Percentiles rank a stretch among this genome's conserved stretches.
These are phyloP conservation scores for Blastocrithidia nonstop DNA, from an alignment of 208 protist species.

Conservation along the genomic window DNA sequence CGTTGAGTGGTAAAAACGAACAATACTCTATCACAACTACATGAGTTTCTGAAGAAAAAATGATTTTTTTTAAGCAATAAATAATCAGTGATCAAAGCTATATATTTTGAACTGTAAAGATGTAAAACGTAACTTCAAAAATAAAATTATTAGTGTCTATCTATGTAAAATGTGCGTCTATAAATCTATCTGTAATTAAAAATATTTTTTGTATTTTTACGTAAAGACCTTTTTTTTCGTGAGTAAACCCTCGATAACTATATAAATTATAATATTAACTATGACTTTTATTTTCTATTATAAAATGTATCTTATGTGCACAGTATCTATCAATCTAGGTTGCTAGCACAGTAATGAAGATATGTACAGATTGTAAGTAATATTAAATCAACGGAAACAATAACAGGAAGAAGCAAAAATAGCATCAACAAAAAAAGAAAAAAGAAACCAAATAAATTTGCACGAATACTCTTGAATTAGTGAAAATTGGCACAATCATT, in stretches of 20 bases:
- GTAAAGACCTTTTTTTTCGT: too few relatives aligned
- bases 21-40: slow-evolving; percentile 43
- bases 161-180: neutral
- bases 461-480: too few relatives aligned
- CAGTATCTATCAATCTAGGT: neutral
- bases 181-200: slow-evolving; percentile 1
- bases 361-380: neutral
- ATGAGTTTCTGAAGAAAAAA: slow-evolving; percentile 3
- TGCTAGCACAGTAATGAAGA: slow-evolving; percentile 4
- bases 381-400: neutral
- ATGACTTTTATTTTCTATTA: neutral
- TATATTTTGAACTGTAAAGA: too few relatives aligned
- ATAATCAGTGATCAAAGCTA: too few relatives aligned
- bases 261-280: too few relatives aligned
- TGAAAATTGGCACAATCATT: too few relatives aligned
- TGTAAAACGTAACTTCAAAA: slow-evolving; percentile 1
- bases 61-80: neutral
- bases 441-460: slow-evolving; percentile 9
- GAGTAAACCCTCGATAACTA: too few relatives aligned
- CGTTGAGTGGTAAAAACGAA: slow-evolving; percentile 39
- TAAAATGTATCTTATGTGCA: neutral
- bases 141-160: slow-evolving; percentile 1
- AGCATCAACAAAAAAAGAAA: slow-evolving; percentile 6
- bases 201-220: too few relatives aligned
- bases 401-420: slow-evolving; percentile 6